Evolutionary conservation across 2,329 filamentous ascomycete genomes (phyloP).

Genomic region (Atkinsonella hypoxylon): DNA sequence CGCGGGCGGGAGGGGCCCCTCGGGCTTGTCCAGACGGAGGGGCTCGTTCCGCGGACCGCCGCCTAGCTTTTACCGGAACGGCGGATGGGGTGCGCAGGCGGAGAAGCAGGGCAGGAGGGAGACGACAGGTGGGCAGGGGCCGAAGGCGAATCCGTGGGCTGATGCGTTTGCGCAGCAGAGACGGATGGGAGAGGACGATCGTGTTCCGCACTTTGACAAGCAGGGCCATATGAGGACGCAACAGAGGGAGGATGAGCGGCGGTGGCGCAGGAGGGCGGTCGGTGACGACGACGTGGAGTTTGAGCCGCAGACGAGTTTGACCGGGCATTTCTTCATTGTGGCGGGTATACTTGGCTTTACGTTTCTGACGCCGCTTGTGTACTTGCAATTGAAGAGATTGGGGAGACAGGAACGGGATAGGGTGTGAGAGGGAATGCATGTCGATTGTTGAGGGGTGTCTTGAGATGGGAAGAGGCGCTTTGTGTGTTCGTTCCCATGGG

Average conservation of each 20-base stretch:
- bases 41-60: constrained; percentile 74
- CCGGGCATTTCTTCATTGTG: constrained; percentile 38
- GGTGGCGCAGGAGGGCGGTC: constrained; percentile 27
- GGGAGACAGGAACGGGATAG: constrained; percentile 16
- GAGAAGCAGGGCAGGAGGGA: constrained; percentile 39
- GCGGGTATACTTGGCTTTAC: constrained; percentile 33
- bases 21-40: constrained; percentile 65
- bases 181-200: constrained; percentile 31
- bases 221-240: constrained; percentile 64
- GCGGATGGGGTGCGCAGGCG: constrained; percentile 59
- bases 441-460: not conserved
- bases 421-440: not conserved
- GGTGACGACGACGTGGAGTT: constrained; percentile 25
- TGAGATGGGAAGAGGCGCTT: not conserved
- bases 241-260: constrained; percentile 42
- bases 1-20: constrained; percentile 65
- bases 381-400: constrained; percentile 26
- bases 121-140: too few relatives aligned
- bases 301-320: constrained; percentile 29
- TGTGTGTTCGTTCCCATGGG: too few relatives aligned
- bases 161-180: not conserved
- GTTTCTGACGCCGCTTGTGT: constrained; percentile 31
- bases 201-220: constrained; percentile 66
- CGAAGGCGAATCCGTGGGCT: too few relatives aligned
- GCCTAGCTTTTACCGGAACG: constrained; percentile 74